A percentile compares a stretch with the other conserved stretches of the same genome.
Conservation (phyloP, 2,329 filamentous ascomycete species). For the Xylariales sp. region DNA sequence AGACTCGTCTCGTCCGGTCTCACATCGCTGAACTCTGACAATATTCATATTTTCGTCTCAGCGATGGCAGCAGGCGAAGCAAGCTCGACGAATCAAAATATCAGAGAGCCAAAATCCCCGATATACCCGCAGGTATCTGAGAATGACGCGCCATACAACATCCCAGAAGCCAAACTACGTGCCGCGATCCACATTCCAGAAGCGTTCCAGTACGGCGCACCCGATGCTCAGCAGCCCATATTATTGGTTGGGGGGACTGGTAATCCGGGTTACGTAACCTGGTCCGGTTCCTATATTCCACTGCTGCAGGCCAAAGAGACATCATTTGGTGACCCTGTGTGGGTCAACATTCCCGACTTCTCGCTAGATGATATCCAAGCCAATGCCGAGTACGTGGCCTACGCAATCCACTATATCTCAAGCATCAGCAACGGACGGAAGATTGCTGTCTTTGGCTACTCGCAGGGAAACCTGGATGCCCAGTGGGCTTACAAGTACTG, state of each 20-base stretch:
- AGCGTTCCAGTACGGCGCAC: conserved; percentile 40
- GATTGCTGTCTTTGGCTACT: conserved; percentile 42
- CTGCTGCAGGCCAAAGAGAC: conserved; percentile 32
- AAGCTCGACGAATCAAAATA: conserved; percentile 2
- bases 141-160: conserved; percentile 42
- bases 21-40: conserved; percentile 2
- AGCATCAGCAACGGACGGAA: conserved; percentile 30
- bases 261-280: conserved; percentile 39
- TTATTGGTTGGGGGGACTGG: conserved; percentile 52
- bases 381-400: conserved; percentile 51
- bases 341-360: conserved; percentile 48
- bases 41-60: background rate
- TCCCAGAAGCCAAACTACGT: conserved; percentile 40
- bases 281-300: conserved; percentile 42
- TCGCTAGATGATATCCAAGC: conserved; percentile 43
- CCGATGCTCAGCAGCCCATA: conserved; percentile 40
- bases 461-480: conserved; percentile 47
- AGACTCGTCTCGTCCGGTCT: conserved; percentile 2
- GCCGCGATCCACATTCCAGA: conserved; percentile 48
- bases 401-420: conserved; percentile 52
- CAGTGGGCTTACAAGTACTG: conserved; percentile 58
- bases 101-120: conserved; percentile 1
- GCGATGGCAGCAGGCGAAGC: background rate
- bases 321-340: conserved; percentile 42
- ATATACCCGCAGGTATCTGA: conserved; percentile 32